Conservation (phyloP, 176 grass and related monocot genomes). For the Oryza glaberrima region DNA sequence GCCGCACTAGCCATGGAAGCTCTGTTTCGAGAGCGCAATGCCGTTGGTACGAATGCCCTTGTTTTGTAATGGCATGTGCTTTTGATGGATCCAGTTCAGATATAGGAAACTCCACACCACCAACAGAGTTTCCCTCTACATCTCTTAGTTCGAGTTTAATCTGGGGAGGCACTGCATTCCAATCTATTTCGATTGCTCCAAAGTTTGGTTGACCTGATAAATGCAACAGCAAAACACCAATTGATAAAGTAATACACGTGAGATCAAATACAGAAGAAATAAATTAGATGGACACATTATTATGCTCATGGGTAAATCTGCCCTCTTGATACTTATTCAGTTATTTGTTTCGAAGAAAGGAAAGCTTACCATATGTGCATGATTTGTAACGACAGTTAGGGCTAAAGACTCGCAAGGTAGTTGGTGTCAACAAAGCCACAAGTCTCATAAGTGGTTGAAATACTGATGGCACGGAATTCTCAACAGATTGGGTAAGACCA, state of each 20-base stretch:
- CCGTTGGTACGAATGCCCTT: conserved; percentile 34
- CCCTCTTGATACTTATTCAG: not conserved
- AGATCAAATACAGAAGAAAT: conserved; percentile 19
- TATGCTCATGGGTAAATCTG: conserved; percentile 10
- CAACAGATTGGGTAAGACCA: conserved; percentile 86
- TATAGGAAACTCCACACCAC: conserved; percentile 60
- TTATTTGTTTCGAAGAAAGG: conserved; percentile 12
- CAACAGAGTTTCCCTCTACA: conserved; percentile 56
- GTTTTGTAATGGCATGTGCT: conserved; percentile 6
- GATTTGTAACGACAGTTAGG: conserved; percentile 66
- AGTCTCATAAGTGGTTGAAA: conserved; percentile 65
- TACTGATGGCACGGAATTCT: conserved; percentile 54
- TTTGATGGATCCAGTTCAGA: conserved; percentile 59
- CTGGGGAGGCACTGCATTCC: conserved; percentile 52
- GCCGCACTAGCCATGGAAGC: conserved; percentile 59
- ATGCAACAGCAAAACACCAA: conserved; percentile 33
- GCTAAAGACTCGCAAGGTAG: conserved; percentile 71
- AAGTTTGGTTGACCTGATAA: conserved; percentile 85
- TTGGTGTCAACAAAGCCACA: conserved; percentile 60
- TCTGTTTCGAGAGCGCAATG: conserved; percentile 69
- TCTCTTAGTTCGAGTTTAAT: conserved; percentile 80
- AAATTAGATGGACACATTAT: conserved; percentile 27
- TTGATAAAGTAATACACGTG: not conserved
- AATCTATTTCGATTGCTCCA: conserved; percentile 85
- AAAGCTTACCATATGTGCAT: conserved; percentile 76